Conservation (phyloP, 345 rosid species). For the Gossypium bickii region DNA sequence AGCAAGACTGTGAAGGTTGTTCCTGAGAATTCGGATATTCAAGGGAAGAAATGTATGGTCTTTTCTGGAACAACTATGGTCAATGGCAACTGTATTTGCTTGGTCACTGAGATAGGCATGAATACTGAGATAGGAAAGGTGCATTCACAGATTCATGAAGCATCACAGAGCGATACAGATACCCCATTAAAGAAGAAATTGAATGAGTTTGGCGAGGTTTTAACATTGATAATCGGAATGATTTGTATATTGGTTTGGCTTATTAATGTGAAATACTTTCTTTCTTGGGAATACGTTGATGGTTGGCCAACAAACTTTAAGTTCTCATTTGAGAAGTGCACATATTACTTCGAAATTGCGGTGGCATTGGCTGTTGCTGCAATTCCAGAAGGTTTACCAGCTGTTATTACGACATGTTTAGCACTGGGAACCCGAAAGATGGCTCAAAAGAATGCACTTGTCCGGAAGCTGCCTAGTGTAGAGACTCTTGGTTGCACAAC, state of each 20-base stretch:
- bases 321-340: slow-evolving; percentile 96
- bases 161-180: slow-evolving; percentile 80
- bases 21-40: slow-evolving; percentile 64
- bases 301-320: slow-evolving; percentile 87
- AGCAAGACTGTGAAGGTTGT: slow-evolving; percentile 68
- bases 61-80: slow-evolving; percentile 89
- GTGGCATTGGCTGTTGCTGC: slow-evolving; percentile 98
- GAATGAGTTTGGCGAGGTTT: slow-evolving; percentile 79
- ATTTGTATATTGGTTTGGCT: slow-evolving; percentile 88
- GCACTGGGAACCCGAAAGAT: slow-evolving; percentile 95
- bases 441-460: slow-evolving; percentile 96
- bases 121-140: slow-evolving; percentile 82
- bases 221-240: slow-evolving; percentile 75
- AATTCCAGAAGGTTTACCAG: slow-evolving; percentile 95
- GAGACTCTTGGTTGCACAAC: slow-evolving; percentile 97
- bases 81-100: slow-evolving; percentile 75
- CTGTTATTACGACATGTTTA: slow-evolving; percentile 92
- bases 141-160: slow-evolving; percentile 93
- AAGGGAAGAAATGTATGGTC: slow-evolving; percentile 82
- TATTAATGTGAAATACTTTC: slow-evolving; percentile 87
- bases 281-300: slow-evolving; percentile 85
- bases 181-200: slow-evolving; percentile 95
- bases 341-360: slow-evolving; percentile 96
- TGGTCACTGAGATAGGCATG: slow-evolving; percentile 85
- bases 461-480: slow-evolving; percentile 86